Percentiles rank a stretch among this genome's conserved stretches.
Conservation (phyloP, 78 protist species). For the Isochrysis galbana region DNA sequence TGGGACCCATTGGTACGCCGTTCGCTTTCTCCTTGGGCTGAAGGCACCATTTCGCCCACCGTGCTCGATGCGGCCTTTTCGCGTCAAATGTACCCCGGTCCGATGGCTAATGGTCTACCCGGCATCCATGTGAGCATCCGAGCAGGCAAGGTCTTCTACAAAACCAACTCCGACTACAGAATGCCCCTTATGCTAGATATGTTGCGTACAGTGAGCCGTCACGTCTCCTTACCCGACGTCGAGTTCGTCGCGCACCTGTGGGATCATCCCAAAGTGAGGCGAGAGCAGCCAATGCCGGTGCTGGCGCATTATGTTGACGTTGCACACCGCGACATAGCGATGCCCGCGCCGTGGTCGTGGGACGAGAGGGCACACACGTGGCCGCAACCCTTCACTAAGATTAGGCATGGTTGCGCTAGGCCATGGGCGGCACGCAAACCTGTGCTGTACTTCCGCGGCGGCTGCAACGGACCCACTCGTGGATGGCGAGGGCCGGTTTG, state of each 20-base stretch:
- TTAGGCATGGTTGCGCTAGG: background rate
- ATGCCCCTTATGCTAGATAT: background rate
- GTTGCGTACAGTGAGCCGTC: background rate
- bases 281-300: background rate
- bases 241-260: slow-evolving; percentile 16
- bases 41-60: background rate
- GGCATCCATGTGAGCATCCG: background rate
- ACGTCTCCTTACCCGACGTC: background rate
- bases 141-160: background rate
- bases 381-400: background rate
- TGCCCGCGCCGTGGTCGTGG: slow-evolving; percentile 27
- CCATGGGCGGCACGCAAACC: background rate
- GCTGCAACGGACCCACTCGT: slow-evolving; percentile 5
- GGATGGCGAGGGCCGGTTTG: slow-evolving; percentile 19
- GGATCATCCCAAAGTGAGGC: background rate
- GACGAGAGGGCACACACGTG: background rate
- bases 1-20: background rate
- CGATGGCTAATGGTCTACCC: background rate
- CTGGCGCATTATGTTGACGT: background rate
- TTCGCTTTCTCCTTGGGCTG: background rate
- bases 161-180: background rate
- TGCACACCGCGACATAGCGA: background rate
- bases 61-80: background rate
- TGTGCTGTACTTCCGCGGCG: slow-evolving; percentile 13
- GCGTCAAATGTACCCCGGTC: background rate